phyloP scores from a whole-genome alignment of 306 rosid species.

The Alnus rubra region DNA sequence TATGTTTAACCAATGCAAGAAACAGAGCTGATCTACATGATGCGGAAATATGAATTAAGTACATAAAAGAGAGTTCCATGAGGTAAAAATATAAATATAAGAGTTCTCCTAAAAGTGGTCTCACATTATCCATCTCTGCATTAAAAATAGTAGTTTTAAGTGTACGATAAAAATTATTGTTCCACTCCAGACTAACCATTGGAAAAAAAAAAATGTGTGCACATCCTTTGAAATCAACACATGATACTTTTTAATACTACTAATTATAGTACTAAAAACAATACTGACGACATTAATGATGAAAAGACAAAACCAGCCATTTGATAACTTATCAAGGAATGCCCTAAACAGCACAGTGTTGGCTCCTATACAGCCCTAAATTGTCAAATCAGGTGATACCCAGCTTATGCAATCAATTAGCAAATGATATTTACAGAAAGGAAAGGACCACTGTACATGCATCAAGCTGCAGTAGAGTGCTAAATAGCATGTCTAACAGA shows the following conservation, averaged over 20 bases:
- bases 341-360: neutral
- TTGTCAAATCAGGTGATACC: neutral
- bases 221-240: neutral
- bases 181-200: neutral
- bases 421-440: neutral
- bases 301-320: neutral
- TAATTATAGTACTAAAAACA: neutral
- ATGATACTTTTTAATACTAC: neutral
- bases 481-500: neutral
- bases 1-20: neutral
- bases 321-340: neutral
- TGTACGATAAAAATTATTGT: neutral
- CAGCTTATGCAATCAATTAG: neutral
- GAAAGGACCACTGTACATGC: neutral
- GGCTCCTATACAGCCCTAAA: neutral
- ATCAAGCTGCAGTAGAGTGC: neutral
- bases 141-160: neutral
- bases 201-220: neutral
- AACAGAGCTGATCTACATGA: neutral
- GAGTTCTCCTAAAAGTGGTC: too few relatives aligned
- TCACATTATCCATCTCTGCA: neutral
- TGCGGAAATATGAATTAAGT: neutral
- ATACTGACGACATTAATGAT: neutral
- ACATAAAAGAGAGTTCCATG: neutral
- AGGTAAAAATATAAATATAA: too few relatives aligned